Percentiles rank a stretch among this genome's conserved stretches.
Evolutionary conservation across 1,284 basidiomycete species (phyloP).

Genomic region (Exobasidium rhododendri): DNA sequence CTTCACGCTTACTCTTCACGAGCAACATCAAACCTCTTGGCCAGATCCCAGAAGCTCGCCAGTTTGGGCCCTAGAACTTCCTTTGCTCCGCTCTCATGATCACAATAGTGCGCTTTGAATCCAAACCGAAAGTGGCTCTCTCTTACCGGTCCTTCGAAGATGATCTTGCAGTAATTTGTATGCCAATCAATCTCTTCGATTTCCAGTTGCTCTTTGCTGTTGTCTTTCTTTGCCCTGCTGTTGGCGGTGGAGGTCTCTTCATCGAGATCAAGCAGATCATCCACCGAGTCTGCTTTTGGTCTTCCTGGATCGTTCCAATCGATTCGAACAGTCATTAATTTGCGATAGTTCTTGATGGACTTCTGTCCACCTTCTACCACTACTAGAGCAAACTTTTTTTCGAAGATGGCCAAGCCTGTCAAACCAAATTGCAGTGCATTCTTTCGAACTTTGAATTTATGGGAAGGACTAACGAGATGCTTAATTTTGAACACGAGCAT

Average conservation of each 20-base stretch:
- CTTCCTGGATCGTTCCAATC: constrained; percentile 90
- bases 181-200: constrained; percentile 61
- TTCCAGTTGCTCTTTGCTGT: constrained; percentile 6
- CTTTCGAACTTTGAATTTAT: constrained; percentile 92
- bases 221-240: not conserved
- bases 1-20: not conserved
- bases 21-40: constrained; percentile 63
- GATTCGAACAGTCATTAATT: constrained; percentile 81
- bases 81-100: constrained; percentile 70
- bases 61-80: constrained; percentile 77
- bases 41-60: constrained; percentile 87
- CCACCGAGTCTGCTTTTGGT: constrained; percentile 61
- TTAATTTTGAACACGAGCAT: constrained; percentile 80
- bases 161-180: constrained; percentile 80
- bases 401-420: constrained; percentile 83
- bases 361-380: constrained; percentile 88
- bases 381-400: constrained; percentile 81
- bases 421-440: constrained; percentile 88
- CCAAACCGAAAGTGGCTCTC: constrained; percentile 62
- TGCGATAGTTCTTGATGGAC: constrained; percentile 81
- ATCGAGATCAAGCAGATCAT: constrained; percentile 59
- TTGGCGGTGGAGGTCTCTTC: not conserved
- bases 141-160: constrained; percentile 87
- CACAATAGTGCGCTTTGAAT: constrained; percentile 70
- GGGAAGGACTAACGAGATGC: constrained; percentile 82